Conservation (phyloP, 768 basidiomycete species). For the Dioszegia crocea region DNA sequence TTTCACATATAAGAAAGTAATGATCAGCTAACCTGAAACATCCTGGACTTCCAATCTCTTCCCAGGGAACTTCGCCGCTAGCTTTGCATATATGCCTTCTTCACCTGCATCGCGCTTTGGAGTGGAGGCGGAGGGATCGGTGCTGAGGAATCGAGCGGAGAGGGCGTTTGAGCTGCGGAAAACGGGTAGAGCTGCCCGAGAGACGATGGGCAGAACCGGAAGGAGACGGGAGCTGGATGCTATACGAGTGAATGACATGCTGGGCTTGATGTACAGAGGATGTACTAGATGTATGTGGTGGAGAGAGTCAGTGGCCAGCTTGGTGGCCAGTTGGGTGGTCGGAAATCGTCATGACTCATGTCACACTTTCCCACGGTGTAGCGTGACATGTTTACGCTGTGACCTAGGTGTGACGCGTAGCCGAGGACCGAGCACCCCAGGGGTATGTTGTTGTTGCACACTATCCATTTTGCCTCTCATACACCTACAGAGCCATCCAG, state of each 20-base stretch:
- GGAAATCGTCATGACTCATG: background rate
- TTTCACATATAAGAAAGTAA: background rate
- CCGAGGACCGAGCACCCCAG: background rate
- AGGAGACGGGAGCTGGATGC: background rate
- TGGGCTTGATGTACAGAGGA: background rate
- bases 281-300: background rate
- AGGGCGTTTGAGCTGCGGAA: background rate
- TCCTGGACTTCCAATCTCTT: conserved; percentile 81
- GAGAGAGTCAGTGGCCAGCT: no score
- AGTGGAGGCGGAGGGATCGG: conserved; percentile 1
- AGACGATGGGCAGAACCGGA: background rate
- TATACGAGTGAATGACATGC: background rate
- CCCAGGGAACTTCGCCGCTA: conserved; percentile 70
- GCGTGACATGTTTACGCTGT: no score
- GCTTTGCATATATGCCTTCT: conserved; percentile 64
- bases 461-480: background rate
- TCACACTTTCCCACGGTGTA: background rate
- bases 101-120: conserved; percentile 59
- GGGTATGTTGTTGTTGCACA: background rate
- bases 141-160: background rate
- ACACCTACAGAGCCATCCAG: background rate
- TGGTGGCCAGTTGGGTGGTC: no score
- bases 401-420: background rate
- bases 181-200: background rate
- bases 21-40: conserved; percentile 68